phyloP scores from a whole-genome alignment of 805 yeast species.

The Scheffersomyces stipitis region DNA sequence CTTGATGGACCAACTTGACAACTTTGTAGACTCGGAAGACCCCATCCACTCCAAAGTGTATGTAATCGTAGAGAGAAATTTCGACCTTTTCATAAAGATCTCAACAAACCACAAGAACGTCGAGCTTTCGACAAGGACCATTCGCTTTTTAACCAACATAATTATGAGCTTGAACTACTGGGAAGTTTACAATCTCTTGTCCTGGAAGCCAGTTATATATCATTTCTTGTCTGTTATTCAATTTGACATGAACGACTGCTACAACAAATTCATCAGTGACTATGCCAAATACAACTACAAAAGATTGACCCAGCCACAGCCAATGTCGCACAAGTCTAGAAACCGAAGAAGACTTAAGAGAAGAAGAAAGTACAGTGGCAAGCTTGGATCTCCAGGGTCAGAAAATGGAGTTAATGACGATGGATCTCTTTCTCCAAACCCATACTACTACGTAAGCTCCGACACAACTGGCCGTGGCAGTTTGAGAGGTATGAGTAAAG shows the following conservation, averaged over 20 bases:
- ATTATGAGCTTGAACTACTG: constrained; percentile 42
- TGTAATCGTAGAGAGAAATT: constrained; percentile 35
- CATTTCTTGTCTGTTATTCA: constrained; percentile 39
- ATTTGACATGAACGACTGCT: constrained; percentile 42
- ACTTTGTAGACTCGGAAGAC: constrained; percentile 20
- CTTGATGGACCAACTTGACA: constrained; percentile 24
- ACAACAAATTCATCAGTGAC: constrained; percentile 31
- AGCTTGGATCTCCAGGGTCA: constrained; percentile 1
- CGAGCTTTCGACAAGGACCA: constrained; percentile 32
- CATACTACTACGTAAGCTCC: constrained; percentile 21
- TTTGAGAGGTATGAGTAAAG: constrained; percentile 14
- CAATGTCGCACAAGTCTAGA: constrained; percentile 9
- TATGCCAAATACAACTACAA: constrained; percentile 28
- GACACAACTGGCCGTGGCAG: too few species aligned
- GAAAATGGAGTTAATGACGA: constrained; percentile 2
- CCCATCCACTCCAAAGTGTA: constrained; percentile 33
- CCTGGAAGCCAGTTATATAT: constrained; percentile 43
- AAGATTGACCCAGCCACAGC: constrained; percentile 17
- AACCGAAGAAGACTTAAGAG: constrained; percentile 9
- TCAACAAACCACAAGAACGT: constrained; percentile 29
- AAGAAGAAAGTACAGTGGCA: constrained; percentile 5
- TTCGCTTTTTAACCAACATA: constrained; percentile 37
- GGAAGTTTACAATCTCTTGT: constrained; percentile 42
- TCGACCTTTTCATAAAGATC: constrained; percentile 37
- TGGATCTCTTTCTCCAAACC: constrained; percentile 11